A percentile compares a stretch with the other conserved stretches of the same genome.
Evolutionary conservation across 2,329 filamentous ascomycete genomes (phyloP).

Genomic region (Pseudocercospora crystallina): DNA sequence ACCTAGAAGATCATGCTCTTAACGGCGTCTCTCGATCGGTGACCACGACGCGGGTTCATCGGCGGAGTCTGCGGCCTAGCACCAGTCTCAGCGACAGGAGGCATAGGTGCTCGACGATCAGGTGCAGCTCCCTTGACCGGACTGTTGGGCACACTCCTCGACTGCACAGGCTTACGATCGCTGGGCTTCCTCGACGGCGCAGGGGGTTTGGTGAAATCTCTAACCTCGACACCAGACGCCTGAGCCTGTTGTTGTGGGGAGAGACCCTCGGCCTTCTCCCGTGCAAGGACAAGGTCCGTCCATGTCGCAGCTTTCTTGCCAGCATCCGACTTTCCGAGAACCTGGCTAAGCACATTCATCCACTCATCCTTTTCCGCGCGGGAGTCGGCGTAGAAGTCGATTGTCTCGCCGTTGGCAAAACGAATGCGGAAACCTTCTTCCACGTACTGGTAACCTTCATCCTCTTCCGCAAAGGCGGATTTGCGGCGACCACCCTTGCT

Average conservation of each 20-base stretch:
- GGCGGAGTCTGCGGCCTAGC: constrained; percentile 34
- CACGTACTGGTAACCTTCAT: constrained; percentile 99
- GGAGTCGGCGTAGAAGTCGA: constrained; percentile 96
- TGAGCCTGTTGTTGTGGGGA: constrained; percentile 5
- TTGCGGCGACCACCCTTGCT: constrained; percentile 62
- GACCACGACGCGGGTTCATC: constrained; percentile 31
- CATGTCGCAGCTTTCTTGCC: constrained; percentile 53
- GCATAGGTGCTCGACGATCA: constrained; percentile 14
- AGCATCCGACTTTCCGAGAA: constrained; percentile 57
- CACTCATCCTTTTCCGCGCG: constrained; percentile 85
- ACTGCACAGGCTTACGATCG: constrained; percentile 24
- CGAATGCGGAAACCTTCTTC: constrained; percentile 98
- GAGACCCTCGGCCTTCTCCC: constrained; percentile 34
- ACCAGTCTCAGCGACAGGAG: constrained; percentile 12
- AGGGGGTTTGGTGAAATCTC: constrained; percentile 32
- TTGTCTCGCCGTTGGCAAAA: constrained; percentile 96
- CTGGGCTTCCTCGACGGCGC: constrained; percentile 18
- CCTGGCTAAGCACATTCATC: constrained; percentile 84
- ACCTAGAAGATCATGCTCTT: constrained; percentile 42
- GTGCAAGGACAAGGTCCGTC: constrained; percentile 60
- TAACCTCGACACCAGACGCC: constrained; percentile 15
- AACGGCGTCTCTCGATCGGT: constrained; percentile 35
- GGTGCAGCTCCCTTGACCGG: constrained; percentile 26
- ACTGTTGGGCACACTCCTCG: constrained; percentile 28
- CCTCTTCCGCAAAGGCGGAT: constrained; percentile 94